These are phyloP conservation scores for Tylopilus subfusipes DNA, from an alignment of 768 basidiomycete species.

Conservation along the genomic window DNA sequence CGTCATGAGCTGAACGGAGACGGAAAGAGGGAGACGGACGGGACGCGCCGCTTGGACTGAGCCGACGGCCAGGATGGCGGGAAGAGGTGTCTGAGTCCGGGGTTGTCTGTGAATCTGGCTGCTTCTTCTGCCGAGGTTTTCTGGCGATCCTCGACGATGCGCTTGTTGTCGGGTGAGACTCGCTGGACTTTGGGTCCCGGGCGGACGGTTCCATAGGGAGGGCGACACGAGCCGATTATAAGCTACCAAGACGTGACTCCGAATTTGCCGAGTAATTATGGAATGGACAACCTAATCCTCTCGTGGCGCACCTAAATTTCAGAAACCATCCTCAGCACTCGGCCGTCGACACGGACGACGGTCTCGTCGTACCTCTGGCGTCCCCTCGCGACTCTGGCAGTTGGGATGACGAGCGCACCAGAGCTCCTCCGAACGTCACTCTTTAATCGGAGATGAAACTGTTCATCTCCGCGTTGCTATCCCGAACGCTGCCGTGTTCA, in stretches of 20 bases:
- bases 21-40: conserved; percentile 14
- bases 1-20: conserved; percentile 9
- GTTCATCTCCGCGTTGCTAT: conserved; percentile 17
- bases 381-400: conserved; percentile 11
- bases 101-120: conserved; percentile 29
- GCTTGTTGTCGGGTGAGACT: conserved; percentile 40
- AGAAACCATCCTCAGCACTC: conserved; percentile 10
- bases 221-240: conserved; percentile 24
- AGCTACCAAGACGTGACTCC: conserved; percentile 23
- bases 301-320: conserved; percentile 7
- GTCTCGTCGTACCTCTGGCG: conserved; percentile 19
- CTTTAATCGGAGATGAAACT: conserved; percentile 26
- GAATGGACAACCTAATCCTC: conserved; percentile 9
- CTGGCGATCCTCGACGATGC: conserved; percentile 38
- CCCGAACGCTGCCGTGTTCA: conserved; percentile 10
- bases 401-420: conserved; percentile 3
- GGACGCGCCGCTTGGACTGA: conserved; percentile 19
- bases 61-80: conserved; percentile 30
- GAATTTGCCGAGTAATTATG: conserved; percentile 33
- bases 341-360: conserved; percentile 4
- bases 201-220: conserved; percentile 49
- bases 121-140: conserved; percentile 55
- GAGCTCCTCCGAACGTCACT: conserved; percentile 13
- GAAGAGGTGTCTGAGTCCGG: conserved; percentile 18
- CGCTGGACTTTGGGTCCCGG: conserved; percentile 42